Conservation (phyloP, 164 flowering plant genomes). For the Tinospora cordifolia region DNA sequence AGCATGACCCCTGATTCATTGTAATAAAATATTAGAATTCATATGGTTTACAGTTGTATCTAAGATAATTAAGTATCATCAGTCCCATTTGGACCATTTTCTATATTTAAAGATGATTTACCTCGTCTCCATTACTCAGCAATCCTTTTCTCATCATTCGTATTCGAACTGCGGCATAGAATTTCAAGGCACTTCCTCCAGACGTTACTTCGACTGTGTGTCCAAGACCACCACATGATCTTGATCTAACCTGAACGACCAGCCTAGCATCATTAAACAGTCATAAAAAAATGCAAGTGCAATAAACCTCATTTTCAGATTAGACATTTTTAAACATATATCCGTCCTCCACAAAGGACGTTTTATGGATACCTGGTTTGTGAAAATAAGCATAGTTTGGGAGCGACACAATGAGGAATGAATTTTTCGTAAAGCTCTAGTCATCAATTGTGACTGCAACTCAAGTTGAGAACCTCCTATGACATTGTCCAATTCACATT, state of each 20-base stretch:
- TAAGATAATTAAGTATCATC: not conserved
- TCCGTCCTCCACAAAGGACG: not conserved
- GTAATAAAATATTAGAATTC: no score
- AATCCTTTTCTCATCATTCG: slow-evolving; percentile 45
- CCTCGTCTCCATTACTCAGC: slow-evolving; percentile 51
- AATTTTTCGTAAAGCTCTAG: slow-evolving; percentile 66
- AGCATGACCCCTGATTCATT: not conserved
- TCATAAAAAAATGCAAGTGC: not conserved
- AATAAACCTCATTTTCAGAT: not conserved
- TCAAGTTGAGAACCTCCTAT: slow-evolving; percentile 23
- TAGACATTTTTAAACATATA: no score
- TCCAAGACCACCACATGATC: slow-evolving; percentile 28
- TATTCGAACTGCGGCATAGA: slow-evolving; percentile 73
- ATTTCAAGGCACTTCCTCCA: slow-evolving; percentile 80
- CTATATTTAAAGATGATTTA: slow-evolving; percentile 12
- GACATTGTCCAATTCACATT: slow-evolving; percentile 48
- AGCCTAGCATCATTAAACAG: not conserved
- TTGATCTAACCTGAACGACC: slow-evolving; percentile 44
- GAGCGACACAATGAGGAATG: slow-evolving; percentile 52
- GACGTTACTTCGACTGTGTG: slow-evolving; percentile 48
- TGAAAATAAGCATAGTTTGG: slow-evolving; percentile 56
- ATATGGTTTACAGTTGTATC: no score
- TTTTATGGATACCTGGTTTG: slow-evolving; percentile 78
- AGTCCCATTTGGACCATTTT: not conserved
- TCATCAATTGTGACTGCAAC: slow-evolving; percentile 55